Conservation (phyloP, 805 yeast species). For the Metschnikowia kunwiensis region DNA sequence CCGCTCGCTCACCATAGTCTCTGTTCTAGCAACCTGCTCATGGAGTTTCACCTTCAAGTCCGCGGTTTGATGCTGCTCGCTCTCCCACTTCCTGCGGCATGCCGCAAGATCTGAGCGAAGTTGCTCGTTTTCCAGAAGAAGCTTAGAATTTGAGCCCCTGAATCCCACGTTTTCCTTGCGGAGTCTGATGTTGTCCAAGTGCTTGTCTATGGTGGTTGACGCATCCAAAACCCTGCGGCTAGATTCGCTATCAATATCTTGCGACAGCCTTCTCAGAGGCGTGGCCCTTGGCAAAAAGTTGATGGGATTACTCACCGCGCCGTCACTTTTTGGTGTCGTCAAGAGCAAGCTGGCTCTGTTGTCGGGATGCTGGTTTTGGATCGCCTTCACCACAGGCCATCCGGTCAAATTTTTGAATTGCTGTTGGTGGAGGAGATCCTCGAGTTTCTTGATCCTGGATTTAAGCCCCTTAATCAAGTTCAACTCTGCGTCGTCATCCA, state of each 20-base stretch:
- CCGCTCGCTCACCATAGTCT: not conserved
- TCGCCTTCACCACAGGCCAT: conserved; percentile 34
- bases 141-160: not conserved
- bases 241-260: conserved; percentile 1
- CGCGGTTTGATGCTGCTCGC: not conserved
- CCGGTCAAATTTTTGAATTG: conserved; percentile 53
- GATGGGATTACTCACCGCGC: conserved; percentile 22
- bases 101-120: conserved; percentile 1
- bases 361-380: not conserved
- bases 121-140: conserved; percentile 1
- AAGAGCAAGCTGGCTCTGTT: conserved; percentile 17
- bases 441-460: conserved; percentile 70
- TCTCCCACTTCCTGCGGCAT: not conserved
- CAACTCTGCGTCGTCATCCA: conserved; percentile 27
- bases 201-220: conserved; percentile 39
- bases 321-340: conserved; percentile 1
- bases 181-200: conserved; percentile 40
- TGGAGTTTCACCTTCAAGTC: not conserved
- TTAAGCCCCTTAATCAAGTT: conserved; percentile 59
- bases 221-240: conserved; percentile 29
- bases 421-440: conserved; percentile 71
- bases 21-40: not conserved
- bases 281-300: conserved; percentile 19
- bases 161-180: conserved; percentile 29
- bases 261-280: conserved; percentile 4